phyloP scores from a whole-genome alignment of 495 filamentous ascomycete species.

The Podospora anserina region DNA sequence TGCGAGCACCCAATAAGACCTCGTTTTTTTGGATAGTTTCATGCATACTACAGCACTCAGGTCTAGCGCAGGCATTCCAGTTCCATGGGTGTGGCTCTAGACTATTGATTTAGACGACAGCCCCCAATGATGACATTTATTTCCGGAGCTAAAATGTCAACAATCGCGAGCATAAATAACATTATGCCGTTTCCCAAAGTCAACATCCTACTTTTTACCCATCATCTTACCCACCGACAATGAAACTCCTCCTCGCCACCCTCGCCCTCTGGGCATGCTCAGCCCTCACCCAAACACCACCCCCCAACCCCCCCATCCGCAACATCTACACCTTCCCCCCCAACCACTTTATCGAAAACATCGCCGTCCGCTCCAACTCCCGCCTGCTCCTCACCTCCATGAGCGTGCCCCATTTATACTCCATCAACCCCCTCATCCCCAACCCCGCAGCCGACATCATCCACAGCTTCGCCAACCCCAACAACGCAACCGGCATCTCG shows the following conservation, averaged over 20 bases:
- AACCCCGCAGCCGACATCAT: conserved; percentile 33
- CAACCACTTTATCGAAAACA: conserved; percentile 41
- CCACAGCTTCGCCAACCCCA: conserved; percentile 38
- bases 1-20: background rate
- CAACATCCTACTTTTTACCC: background rate
- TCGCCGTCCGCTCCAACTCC: conserved; percentile 46
- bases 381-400: conserved; percentile 41
- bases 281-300: background rate
- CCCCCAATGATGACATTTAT: background rate
- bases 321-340: conserved; percentile 20
- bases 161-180: background rate
- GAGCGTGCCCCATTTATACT: conserved; percentile 25
- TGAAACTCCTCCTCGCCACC: background rate
- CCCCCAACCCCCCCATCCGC: conserved; percentile 6
- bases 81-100: background rate
- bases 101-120: background rate
- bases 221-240: background rate
- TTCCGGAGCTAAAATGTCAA: background rate
- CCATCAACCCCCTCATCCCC: conserved; percentile 27
- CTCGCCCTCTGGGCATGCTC: background rate
- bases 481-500: conserved; percentile 33
- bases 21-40: background rate
- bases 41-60: background rate
- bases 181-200: background rate
- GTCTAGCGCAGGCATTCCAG: background rate